These are phyloP conservation scores for Oenanthe sinensis DNA, from an alignment of 129 eudicot species.

Conservation along the genomic window DNA sequence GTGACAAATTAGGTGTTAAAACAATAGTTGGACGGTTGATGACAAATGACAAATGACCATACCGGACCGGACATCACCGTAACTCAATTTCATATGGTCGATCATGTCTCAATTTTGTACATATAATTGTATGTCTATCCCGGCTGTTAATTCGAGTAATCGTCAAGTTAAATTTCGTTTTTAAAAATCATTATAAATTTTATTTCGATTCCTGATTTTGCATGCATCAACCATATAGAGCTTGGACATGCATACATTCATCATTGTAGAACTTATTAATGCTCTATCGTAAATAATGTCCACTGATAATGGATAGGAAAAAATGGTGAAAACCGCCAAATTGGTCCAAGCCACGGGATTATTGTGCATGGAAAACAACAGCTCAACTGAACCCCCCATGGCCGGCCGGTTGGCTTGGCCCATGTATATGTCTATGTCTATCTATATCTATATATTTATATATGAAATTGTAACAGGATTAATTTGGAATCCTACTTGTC, in stretches of 20 bases:
- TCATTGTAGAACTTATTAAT: neutral
- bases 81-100: neutral
- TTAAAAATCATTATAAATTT: no score
- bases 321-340: neutral
- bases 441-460: neutral
- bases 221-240: neutral
- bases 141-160: neutral
- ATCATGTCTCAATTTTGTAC: neutral
- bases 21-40: neutral
- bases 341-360: conserved; percentile 1
- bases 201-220: neutral
- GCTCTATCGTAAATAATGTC: neutral
- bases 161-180: neutral
- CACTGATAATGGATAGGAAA: neutral
- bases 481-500: neutral
- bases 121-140: neutral
- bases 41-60: conserved; percentile 1
- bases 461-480: neutral
- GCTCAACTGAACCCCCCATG: neutral
- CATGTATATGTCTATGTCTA: neutral
- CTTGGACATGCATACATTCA: no score
- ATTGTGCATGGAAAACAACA: neutral
- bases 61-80: neutral
- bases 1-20: conserved; percentile 4
- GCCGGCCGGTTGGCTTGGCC: conserved; percentile 6